Evolutionary conservation across 306 rosid genomes (phyloP).

Genomic region (Trifolium subterraneum): DNA sequence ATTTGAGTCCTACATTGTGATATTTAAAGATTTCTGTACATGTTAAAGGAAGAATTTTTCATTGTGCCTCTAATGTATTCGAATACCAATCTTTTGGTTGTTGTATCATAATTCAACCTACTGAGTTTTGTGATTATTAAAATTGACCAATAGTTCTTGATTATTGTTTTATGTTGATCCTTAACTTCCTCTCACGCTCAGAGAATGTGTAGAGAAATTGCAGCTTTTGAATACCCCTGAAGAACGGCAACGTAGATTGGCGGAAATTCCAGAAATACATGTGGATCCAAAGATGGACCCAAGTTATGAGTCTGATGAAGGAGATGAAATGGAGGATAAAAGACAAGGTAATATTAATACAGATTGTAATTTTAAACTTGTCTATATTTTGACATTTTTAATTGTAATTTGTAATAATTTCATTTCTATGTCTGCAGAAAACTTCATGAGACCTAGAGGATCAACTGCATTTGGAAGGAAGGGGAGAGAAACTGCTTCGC

Average conservation of each 20-base stretch:
- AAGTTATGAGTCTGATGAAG: constrained; percentile 91
- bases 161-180: constrained; percentile 46
- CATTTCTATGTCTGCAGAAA: constrained; percentile 64
- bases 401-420: constrained; percentile 16
- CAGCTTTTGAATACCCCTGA: constrained; percentile 94
- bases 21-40: constrained; percentile 4
- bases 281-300: constrained; percentile 99
- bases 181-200: constrained; percentile 83
- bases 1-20: neutral
- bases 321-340: constrained; percentile 72
- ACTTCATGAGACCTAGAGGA: constrained; percentile 69
- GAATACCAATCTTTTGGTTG: constrained; percentile 11
- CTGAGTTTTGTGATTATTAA: constrained; percentile 21
- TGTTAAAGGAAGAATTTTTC: neutral
- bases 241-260: constrained; percentile 97
- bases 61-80: constrained; percentile 14
- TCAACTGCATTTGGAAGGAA: constrained; percentile 76
- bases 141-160: constrained; percentile 7
- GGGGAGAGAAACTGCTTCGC: constrained; percentile 80
- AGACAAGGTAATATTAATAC: constrained; percentile 57
- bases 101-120: constrained; percentile 16
- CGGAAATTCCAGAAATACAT: constrained; percentile 86
- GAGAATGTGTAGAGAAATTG: constrained; percentile 99
- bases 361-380: constrained; percentile 24
- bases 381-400: neutral